These are phyloP conservation scores for Panus rudis DNA, from an alignment of 768 basidiomycete genomes.

Conservation along the genomic window DNA sequence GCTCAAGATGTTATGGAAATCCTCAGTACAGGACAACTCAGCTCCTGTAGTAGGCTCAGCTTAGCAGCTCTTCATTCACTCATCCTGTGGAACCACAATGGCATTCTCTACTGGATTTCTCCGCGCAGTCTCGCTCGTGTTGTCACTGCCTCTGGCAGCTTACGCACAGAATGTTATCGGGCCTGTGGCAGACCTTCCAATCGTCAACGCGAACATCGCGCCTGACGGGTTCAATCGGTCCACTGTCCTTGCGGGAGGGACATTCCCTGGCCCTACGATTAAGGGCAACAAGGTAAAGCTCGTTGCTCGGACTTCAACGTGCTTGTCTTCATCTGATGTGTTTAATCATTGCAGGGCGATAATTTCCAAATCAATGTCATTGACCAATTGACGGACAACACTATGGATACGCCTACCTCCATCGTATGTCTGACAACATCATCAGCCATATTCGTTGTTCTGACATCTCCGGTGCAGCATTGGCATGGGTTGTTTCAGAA, in stretches of 20 bases:
- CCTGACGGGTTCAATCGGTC: slow-evolving; percentile 27
- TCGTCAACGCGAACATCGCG: slow-evolving; percentile 21
- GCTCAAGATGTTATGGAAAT: no score
- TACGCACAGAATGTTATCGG: slow-evolving; percentile 12
- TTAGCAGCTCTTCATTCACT: no score
- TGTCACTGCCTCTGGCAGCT: slow-evolving; percentile 4
- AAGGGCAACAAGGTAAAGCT: slow-evolving; percentile 16
- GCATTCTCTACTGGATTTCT: no score
- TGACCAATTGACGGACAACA: slow-evolving; percentile 14
- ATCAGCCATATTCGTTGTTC: not conserved
- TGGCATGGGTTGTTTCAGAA: slow-evolving; percentile 49
- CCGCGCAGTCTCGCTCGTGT: no score
- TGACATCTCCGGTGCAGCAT: no score
- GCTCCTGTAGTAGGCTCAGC: no score
- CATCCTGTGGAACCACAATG: no score
- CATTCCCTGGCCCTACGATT: slow-evolving; percentile 18
- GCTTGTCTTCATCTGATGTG: not conserved
- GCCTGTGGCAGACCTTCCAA: slow-evolving; percentile 18
- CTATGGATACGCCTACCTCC: slow-evolving; percentile 14
- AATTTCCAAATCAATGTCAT: slow-evolving; percentile 19
- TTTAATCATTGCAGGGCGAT: slow-evolving; percentile 10
- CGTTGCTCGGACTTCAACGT: not conserved
- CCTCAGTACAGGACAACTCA: no score
- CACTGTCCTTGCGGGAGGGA: slow-evolving; percentile 13
- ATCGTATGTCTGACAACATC: slow-evolving; percentile 7